Percentiles rank a stretch among this genome's conserved stretches.
Conservation (phyloP, 495 filamentous ascomycete genomes). For the Hypoxylon fuscum region DNA sequence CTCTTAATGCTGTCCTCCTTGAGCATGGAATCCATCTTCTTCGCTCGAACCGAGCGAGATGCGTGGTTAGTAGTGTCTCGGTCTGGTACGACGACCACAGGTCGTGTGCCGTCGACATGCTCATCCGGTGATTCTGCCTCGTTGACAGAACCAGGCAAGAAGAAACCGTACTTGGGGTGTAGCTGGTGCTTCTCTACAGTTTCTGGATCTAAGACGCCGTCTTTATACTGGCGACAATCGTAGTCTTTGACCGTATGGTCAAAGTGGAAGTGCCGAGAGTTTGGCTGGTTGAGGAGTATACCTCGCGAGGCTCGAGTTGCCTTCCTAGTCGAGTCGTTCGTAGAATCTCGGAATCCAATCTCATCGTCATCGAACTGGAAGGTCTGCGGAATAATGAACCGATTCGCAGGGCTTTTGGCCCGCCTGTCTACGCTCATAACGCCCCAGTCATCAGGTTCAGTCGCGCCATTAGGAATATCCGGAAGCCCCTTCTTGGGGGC, state of each 20-base stretch:
- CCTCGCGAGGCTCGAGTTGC: conserved; percentile 51
- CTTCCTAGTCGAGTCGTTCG: conserved; percentile 53
- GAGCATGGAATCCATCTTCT: conserved; percentile 44
- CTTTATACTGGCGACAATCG: conserved; percentile 51
- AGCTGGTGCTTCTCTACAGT: conserved; percentile 53
- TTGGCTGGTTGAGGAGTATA: conserved; percentile 51
- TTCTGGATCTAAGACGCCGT: conserved; percentile 51
- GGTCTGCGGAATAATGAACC: conserved; percentile 51
- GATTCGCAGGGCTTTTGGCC: conserved; percentile 49
- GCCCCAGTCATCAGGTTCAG: conserved; percentile 52
- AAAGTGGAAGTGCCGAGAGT: conserved; percentile 52
- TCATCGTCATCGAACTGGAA: conserved; percentile 53
- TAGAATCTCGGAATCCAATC: conserved; percentile 61
- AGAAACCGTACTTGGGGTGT: conserved; percentile 54
- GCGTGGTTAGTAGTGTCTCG: conserved; percentile 46
- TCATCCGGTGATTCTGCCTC: conserved; percentile 45
- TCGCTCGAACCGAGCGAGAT: conserved; percentile 50
- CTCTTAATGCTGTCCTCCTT: conserved; percentile 30
- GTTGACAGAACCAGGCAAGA: conserved; percentile 50
- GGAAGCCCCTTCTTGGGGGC: conserved; percentile 43
- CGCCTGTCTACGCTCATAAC: conserved; percentile 50
- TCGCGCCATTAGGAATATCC: conserved; percentile 49
- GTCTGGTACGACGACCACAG: conserved; percentile 49
- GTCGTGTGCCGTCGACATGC: conserved; percentile 45
- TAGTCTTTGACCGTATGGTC: conserved; percentile 54